Percentiles rank a stretch among this genome's conserved stretches.
Conservation (phyloP, 345 rosid species). For the Murraya koenigii region DNA sequence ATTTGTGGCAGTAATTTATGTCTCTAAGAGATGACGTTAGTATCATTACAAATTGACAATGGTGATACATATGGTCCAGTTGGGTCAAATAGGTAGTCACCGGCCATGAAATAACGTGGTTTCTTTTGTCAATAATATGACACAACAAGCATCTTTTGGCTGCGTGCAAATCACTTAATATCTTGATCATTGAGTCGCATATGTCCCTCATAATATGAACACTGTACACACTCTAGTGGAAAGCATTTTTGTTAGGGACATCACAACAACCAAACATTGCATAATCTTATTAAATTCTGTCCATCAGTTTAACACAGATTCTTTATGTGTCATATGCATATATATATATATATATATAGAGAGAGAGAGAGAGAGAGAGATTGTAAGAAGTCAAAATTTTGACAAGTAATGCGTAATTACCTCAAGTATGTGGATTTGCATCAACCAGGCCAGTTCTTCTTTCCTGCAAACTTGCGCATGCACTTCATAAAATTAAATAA, state of each 20-base stretch:
- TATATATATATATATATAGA: too few relatives aligned
- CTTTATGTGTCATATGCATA: not conserved
- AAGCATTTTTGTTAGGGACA: not conserved
- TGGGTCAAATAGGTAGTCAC: conserved; percentile 19
- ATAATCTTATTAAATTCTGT: not conserved
- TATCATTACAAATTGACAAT: not conserved
- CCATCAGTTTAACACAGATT: not conserved
- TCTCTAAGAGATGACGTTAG: not conserved
- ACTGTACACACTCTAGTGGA: not conserved
- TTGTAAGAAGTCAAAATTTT: not conserved
- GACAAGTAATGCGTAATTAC: not conserved
- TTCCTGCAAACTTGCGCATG: too few relatives aligned
- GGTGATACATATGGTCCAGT: conserved; percentile 7
- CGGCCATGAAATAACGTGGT: conserved; percentile 15
- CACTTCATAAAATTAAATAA: too few relatives aligned
- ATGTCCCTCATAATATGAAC: conserved; percentile 12
- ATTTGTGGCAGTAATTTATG: not conserved
- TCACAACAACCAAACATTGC: not conserved
- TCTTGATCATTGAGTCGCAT: not conserved
- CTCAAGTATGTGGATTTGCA: not conserved
- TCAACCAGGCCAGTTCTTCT: not conserved
- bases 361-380: too few relatives aligned
- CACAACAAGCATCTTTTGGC: not conserved
- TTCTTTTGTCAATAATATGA: conserved; percentile 9
- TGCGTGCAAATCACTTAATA: not conserved